A percentile compares a stretch with the other conserved stretches of the same genome.
Conservation (phyloP, 805 yeast genomes). For the Yarrowia osloensis region DNA sequence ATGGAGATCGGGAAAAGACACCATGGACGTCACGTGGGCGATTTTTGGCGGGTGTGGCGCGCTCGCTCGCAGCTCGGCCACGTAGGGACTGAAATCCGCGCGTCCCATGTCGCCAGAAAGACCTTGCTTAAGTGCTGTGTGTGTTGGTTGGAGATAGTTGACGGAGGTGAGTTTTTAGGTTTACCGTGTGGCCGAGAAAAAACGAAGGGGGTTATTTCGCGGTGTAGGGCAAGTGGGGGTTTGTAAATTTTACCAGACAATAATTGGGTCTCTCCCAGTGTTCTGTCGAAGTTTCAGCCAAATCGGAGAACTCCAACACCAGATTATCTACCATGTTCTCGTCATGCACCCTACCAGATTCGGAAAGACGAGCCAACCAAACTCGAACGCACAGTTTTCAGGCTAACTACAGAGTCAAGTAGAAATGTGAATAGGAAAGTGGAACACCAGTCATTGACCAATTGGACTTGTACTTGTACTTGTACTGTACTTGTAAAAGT, state of each 20-base stretch:
- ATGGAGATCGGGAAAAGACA: neutral
- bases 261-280: too few relatives aligned
- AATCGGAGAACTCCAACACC: neutral
- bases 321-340: too few relatives aligned
- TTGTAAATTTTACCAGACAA: too few relatives aligned
- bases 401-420: too few relatives aligned
- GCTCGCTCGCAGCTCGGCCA: neutral
- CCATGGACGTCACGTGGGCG: neutral
- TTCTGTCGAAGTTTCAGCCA: too few relatives aligned
- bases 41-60: constrained; percentile 12
- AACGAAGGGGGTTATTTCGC: neutral
- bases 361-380: neutral
- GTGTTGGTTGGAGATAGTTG: neutral
- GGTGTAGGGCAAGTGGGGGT: neutral
- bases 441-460: too few relatives aligned
- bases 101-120: neutral
- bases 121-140: neutral
- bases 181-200: neutral
- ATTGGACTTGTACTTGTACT: too few relatives aligned
- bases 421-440: too few relatives aligned
- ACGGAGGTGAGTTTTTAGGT: neutral
- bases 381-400: too few relatives aligned
- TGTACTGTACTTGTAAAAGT: too few relatives aligned
- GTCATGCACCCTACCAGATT: neutral
- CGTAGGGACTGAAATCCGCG: constrained; percentile 17